Conservation (phyloP, 2,329 filamentous ascomycete species). For the Penicillium sp. region DNA sequence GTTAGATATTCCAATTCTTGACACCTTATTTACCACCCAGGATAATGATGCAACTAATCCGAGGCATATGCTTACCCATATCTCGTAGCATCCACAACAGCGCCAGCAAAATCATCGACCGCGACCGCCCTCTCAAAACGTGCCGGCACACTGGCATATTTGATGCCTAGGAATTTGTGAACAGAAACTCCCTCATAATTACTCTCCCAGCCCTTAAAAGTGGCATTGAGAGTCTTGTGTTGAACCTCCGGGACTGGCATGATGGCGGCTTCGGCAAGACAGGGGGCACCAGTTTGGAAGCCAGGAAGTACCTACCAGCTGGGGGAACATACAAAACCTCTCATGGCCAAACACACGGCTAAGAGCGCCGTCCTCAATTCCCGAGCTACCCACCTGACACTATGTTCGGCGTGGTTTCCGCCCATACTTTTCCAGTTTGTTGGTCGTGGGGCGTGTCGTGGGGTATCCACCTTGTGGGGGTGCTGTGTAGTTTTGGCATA, state of each 20-base stretch:
- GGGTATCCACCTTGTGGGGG: slow-evolving; percentile 19
- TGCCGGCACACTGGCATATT: slow-evolving; percentile 34
- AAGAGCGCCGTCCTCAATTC: slow-evolving; percentile 15
- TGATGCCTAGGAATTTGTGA: slow-evolving; percentile 35
- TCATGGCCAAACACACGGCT: slow-evolving; percentile 8
- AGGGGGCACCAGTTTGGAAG: not conserved
- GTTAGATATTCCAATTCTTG: slow-evolving; percentile 3
- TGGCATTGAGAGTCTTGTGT: slow-evolving; percentile 30
- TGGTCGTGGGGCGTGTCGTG: slow-evolving; percentile 26
- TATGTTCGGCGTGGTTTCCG: not conserved
- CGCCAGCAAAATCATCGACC: slow-evolving; percentile 27
- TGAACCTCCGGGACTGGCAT: slow-evolving; percentile 29
- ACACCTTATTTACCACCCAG: not conserved
- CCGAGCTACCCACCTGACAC: slow-evolving; percentile 13
- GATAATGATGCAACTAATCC: no score
- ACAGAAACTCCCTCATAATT: slow-evolving; percentile 17
- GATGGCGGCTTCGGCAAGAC: not conserved
- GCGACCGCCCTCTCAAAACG: slow-evolving; percentile 35
- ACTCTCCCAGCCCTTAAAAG: slow-evolving; percentile 29
- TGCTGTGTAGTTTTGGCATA: no score
- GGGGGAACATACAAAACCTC: not conserved
- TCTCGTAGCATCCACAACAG: slow-evolving; percentile 37
- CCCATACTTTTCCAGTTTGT: not conserved
- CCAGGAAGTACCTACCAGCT: not conserved
- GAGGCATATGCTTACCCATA: slow-evolving; percentile 28